Base-by-base conservation (phyloP, 2,329 filamentous ascomycete genomes). In the Rasamsonia emersonii region DNA sequence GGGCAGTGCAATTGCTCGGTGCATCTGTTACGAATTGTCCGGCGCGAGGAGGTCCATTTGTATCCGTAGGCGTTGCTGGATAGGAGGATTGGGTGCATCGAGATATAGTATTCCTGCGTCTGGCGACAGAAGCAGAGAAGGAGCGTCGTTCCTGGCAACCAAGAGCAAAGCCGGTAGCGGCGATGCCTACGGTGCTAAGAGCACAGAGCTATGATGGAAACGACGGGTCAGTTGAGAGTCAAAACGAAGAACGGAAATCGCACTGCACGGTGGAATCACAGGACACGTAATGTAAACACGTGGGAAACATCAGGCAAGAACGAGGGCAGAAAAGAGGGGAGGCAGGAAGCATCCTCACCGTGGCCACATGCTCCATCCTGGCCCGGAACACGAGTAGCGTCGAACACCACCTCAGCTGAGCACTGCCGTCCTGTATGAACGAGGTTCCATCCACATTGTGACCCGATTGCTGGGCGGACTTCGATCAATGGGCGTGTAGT, bases 111-210 rank as follows among this genome's bases (percentile, higher is more conserved):
- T 49, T 53, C 31, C 49, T 52, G 17, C 23, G 26, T 16, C 18
- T 11, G 30, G 44, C 47, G 31, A 44, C 46, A 26, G 43, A 36
- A 15, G 45, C 41, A 35, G 46, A 32, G 40, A 56, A 54, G 37
- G 55, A 46, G 38, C 56, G 43, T 38, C 52, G 55, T 45, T 68
- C 61, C 35, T 65, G 63, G 44, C 67, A 68, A 49, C 68, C 73
- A 47, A 77, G 63, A 35, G 70, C 70, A 43, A 74, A 62, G 39
- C 75, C 75, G 36, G 73, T 63, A 35, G 70, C 67, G 43, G 74
- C 75, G 43, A 75, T 66, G 53, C 71, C 73, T 58, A 77, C 63
- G 47, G 73, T 75, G 63, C 73, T 73, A 54, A 74, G 62, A 49
- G 75, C 75, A 71, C 71, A 76, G 47, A 79, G 67, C 73, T 77